Evolutionary conservation across 1,139 yeast species (phyloP).

Genomic region (Petasospora rhodanensis): DNA sequence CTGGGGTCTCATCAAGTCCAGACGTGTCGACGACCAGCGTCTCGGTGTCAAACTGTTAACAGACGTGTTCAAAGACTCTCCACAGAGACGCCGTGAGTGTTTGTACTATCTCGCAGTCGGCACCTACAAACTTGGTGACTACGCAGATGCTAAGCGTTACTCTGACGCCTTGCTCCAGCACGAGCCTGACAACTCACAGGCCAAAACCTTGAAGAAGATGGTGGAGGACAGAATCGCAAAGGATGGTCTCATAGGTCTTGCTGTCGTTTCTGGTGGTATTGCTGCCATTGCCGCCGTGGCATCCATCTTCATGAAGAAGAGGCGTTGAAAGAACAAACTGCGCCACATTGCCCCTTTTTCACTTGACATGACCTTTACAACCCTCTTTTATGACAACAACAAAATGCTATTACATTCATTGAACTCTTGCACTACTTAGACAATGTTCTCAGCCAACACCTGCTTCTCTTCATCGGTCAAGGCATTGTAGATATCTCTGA

Average conservation of each 20-base stretch:
- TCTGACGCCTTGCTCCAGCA: conserved; percentile 69
- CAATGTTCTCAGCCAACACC: conserved; percentile 43
- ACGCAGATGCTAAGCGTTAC: conserved; percentile 78
- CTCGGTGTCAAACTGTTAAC: conserved; percentile 76
- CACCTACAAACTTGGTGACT: conserved; percentile 83
- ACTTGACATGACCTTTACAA: too few relatives aligned
- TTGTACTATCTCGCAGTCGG: conserved; percentile 86
- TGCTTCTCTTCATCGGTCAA: conserved; percentile 57
- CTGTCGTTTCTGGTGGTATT: conserved; percentile 76
- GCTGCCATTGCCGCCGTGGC: conserved; percentile 77
- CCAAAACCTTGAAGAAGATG: conserved; percentile 60
- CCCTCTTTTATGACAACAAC: too few relatives aligned
- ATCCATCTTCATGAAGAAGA: conserved; percentile 46
- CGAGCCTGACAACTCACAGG: conserved; percentile 86
- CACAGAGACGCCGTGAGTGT: conserved; percentile 83
- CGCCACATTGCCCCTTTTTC: too few relatives aligned
- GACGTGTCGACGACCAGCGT: conserved; percentile 56
- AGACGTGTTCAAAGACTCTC: conserved; percentile 70
- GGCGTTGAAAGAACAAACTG: conserved; percentile 1
- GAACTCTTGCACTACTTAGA: conserved; percentile 14
- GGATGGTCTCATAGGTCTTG: conserved; percentile 85
- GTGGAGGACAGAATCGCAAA: conserved; percentile 82
- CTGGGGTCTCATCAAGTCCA: conserved; percentile 88
- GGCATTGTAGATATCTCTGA: conserved; percentile 45
- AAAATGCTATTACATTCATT: background rate